A percentile compares a stretch with the other conserved stretches of the same genome.
These are phyloP conservation scores for Exophiala alcalophila DNA, from an alignment of 2,329 filamentous ascomycete species.

Conservation along the genomic window DNA sequence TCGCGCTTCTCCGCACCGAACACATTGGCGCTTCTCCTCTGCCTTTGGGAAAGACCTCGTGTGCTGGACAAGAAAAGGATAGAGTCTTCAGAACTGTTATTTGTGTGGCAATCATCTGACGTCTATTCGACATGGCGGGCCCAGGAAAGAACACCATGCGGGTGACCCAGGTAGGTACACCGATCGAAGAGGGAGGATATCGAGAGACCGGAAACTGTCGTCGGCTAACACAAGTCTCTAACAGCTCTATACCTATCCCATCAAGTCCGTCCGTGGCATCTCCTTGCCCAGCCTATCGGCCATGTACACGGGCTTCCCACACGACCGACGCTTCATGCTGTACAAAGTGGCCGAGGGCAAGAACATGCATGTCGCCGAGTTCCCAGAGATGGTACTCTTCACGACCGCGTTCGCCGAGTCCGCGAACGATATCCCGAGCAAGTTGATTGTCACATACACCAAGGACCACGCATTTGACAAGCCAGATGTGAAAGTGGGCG, in stretches of 20 bases:
- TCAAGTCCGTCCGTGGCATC: constrained; percentile 68
- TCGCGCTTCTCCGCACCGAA: constrained; percentile 6
- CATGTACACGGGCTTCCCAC: constrained; percentile 59
- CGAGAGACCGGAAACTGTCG: not conserved
- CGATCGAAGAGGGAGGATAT: not conserved
- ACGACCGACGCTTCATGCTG: constrained; percentile 71
- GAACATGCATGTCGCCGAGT: constrained; percentile 60
- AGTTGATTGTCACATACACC: constrained; percentile 23
- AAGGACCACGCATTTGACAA: constrained; percentile 26
- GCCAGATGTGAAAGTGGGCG: constrained; percentile 28
- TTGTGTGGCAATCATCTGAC: too few species aligned
- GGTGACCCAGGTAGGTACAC: constrained; percentile 8
- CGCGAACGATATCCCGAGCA: constrained; percentile 31
- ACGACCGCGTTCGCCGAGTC: constrained; percentile 42
- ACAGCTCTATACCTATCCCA: constrained; percentile 68
- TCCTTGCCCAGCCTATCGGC: constrained; percentile 54
- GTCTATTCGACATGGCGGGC: constrained; percentile 3
- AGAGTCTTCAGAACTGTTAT: not conserved
- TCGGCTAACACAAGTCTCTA: not conserved
- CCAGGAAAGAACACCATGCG: constrained; percentile 7
- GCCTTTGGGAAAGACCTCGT: not conserved
- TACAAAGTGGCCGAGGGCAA: constrained; percentile 49
- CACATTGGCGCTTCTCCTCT: too few species aligned
- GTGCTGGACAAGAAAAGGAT: not conserved
- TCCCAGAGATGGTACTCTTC: constrained; percentile 64